Evolutionary conservation across 345 rosid genomes (phyloP), one percentile per base, ranked within the genome.

Genomic region (Eucalyptus pauciflora): DNA sequence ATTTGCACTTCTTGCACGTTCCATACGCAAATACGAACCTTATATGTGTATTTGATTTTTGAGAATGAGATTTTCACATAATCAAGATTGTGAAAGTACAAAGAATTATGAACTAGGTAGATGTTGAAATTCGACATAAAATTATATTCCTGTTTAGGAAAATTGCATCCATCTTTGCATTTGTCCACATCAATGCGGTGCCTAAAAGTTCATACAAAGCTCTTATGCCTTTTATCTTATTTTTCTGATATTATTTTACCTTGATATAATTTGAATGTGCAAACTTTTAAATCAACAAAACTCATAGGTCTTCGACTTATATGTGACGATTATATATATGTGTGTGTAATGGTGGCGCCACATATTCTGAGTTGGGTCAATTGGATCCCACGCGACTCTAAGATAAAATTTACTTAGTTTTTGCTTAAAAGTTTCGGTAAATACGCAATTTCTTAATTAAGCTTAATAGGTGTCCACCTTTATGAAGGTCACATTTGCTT

Each of bases 311-410:
- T 54, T 54, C 25, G 0, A 20, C 11, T 54, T 8, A 54, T 20
- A 54, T 54, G 60, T 56, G 25, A 56, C 0, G 0, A 56, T 56
- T 56, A 56, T 56, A 56, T 22, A 8, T 1, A 20, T 50, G 52
- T 56, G 27, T 58, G 13, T 24, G 29, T 56, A 24, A 56, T 10
- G 0, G 0, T 25, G 62, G 13, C 13, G 0, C 29, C 29, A 58
- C 33, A 62, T 27, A 6, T 3, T 62, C 13, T 62, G 13, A 62
- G 33, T 62, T 62, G 31, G 15, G 69, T 29, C n/a, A 27, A 25
- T 60, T 31, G 31, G 1, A 13, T 62, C 0, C 69, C 69, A 27
- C 31, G 0, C 0, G 0, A 13, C 31, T 13, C n/a, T 13, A 29
- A 29, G 3, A 62, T 27, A 29, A 29, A 13, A 4, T 62, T 29